Evolutionary conservation across 1,139 yeast genomes (phyloP).

Genomic region (Magnusiomyces suaveolens): DNA sequence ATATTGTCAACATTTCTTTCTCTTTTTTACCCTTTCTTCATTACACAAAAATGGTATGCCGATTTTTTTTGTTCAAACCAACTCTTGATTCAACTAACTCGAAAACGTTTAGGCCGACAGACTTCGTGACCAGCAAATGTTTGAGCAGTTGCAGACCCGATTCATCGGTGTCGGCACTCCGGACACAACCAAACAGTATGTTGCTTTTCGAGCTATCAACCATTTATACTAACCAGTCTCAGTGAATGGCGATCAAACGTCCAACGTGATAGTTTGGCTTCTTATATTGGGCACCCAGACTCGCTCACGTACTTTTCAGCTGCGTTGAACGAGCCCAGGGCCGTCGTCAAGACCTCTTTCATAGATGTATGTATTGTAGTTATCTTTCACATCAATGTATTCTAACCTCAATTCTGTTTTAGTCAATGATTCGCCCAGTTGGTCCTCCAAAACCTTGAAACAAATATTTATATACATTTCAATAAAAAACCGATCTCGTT

Average conservation of each 20-base stretch:
- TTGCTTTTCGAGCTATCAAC: slow-evolving; percentile 20
- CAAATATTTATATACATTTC: not conserved
- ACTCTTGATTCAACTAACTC: too few relatives aligned
- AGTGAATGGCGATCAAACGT: slow-evolving; percentile 51
- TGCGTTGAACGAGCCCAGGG: slow-evolving; percentile 48
- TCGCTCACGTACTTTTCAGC: slow-evolving; percentile 58
- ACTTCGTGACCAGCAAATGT: slow-evolving; percentile 54
- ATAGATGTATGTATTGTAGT: slow-evolving; percentile 36
- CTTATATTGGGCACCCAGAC: slow-evolving; percentile 60
- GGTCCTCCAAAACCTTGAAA: slow-evolving; percentile 21
- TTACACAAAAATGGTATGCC: too few relatives aligned
- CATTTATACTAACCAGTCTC: not conserved
- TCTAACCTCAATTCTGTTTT: not conserved
- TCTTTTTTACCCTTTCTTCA: too few relatives aligned
- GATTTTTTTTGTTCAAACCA: too few relatives aligned
- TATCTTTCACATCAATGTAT: not conserved
- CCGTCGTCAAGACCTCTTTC: slow-evolving; percentile 40
- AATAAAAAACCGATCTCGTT: slow-evolving; percentile 31
- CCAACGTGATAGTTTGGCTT: slow-evolving; percentile 64
- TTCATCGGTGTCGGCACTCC: slow-evolving; percentile 66
- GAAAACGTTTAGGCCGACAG: slow-evolving; percentile 70
- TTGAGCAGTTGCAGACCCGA: slow-evolving; percentile 50
- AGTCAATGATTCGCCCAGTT: slow-evolving; percentile 46
- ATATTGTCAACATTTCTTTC: too few relatives aligned
- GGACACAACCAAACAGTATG: slow-evolving; percentile 46